Evolutionary conservation across 2,329 filamentous ascomycete genomes (phyloP), one percentile per base, ranked within the genome.

Genomic region (Aureobasidium sp.): DNA sequence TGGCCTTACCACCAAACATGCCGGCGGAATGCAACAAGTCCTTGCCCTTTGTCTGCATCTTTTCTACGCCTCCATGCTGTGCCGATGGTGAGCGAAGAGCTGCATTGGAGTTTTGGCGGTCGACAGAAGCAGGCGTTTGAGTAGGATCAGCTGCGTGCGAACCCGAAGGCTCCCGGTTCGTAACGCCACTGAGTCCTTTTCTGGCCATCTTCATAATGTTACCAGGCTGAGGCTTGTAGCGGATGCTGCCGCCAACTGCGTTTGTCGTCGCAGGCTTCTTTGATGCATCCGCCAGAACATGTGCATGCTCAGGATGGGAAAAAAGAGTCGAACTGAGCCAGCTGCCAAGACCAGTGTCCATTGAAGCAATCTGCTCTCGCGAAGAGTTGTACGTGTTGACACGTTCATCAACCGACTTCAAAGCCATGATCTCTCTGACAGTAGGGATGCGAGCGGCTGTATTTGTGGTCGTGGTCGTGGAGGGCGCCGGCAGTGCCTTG

Each of bases 1-100:
- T 83, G 36, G 85, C 86, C 70, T 87, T 87, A 27, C 85, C 85
- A 64, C 86, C 83, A 63, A 88, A 78, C 20, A 85, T 77, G 59
- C 90, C 91, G 61, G 92, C 92, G 25, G 88, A 87, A 67, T 94
- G 89, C 71, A 97, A 82, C 31, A 97, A 78, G 69, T 95, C 91
- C 77, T 96, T 97, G 73, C 92, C 87, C 78, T 92, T 93, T 42
- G 87, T 83, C 68, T 90, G 88, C 72, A 92, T 84, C 62, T 70
- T 68, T 64, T 68, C 70, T 31, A 70, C 70, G 42, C 63, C 62
- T 29, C 47, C 41, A 17, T 53, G 48, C 29, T 52, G 59, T 55
- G 37, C 31, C 15, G 59, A 53, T 2, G 59, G n/a, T 6, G 55
- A 37, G 31, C 55, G 55, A 14, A 42, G 42, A 4, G 11, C 15